Evolutionary conservation across 176 grass and related monocot species (phyloP), one percentile per base, ranked within the genome.

Genomic region (Ensete ventricosum): DNA sequence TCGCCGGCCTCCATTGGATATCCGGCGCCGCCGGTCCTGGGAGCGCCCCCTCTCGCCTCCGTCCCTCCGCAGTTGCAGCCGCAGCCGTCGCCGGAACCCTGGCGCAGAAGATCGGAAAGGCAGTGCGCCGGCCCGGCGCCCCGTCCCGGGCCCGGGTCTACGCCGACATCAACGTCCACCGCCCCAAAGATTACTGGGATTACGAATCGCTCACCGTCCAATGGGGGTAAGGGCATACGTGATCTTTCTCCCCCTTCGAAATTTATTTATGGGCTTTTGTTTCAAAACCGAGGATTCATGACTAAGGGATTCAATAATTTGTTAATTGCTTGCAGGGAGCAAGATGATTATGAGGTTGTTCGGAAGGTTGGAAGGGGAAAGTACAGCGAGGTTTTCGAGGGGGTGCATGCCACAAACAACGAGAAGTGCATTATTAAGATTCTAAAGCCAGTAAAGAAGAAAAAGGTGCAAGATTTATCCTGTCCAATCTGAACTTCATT

Each of bases 401-500:
- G 95, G 21, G 83, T 91, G 22, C 82, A 81, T 50, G 22, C 85
- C 3, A 78, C 76, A 43, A 84, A 87, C 73, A 76, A 91, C 8
- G 86, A 98, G 51, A 89, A 77, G 82, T 98, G 88, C 26, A 78
- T 93, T 50, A 94, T 98, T 75, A 98, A 98, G 82, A 98, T 98
- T 64, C 88, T 98, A 60, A 98, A 94, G 83, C 95, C 88, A 7
- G 90, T 98, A 26, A 98, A 91, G 69, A 98, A 98, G 95, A 98
- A 98, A 76, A 93, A 98, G 78, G 90, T 97, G 53, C 23, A 64
- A 12, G 14, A 9, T 53, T 21, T 55, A 1, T 78, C 25, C 16
- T 12, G 49, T 27, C 12, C 13, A 54, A 14, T 20, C 48, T 9
- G 50, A 22, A 16, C 34, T 9, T 16, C 3, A 21, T 49, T 22